Evolutionary conservation across 73 alveolate species (phyloP).

Genomic region (Paramecium pentaurelia): DNA sequence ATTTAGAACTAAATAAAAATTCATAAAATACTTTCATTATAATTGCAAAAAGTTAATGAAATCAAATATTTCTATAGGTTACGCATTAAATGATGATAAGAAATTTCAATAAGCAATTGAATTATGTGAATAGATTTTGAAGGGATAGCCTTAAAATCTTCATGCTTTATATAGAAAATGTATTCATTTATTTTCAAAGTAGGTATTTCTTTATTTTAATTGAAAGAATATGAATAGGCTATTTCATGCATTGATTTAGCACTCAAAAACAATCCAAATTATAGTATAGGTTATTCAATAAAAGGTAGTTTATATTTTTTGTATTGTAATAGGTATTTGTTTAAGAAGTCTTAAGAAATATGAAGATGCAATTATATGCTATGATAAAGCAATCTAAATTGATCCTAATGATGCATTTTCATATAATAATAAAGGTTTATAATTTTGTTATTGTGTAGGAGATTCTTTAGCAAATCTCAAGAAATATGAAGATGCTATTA

Average conservation of each 20-base stretch:
- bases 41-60: neutral
- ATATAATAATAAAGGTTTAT: neutral
- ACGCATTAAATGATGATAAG: neutral
- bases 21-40: neutral
- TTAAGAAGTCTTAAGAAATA: neutral
- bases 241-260: neutral
- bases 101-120: neutral
- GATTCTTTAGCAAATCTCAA: neutral
- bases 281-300: neutral
- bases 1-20: neutral
- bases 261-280: neutral
- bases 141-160: neutral
- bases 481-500: neutral
- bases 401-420: neutral
- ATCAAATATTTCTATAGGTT: neutral
- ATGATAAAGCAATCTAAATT: neutral
- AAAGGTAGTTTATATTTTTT: neutral
- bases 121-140: neutral
- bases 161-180: neutral
- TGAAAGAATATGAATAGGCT: neutral
- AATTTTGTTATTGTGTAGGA: neutral
- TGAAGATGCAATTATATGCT: neutral
- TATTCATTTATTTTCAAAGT: too few relatives aligned
- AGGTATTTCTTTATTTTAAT: neutral
- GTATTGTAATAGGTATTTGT: neutral